Percentiles rank a stretch among this genome's conserved stretches.
phyloP scores from a whole-genome alignment of 75 land plant genomes.

The Cunninghamia lanceolata region DNA sequence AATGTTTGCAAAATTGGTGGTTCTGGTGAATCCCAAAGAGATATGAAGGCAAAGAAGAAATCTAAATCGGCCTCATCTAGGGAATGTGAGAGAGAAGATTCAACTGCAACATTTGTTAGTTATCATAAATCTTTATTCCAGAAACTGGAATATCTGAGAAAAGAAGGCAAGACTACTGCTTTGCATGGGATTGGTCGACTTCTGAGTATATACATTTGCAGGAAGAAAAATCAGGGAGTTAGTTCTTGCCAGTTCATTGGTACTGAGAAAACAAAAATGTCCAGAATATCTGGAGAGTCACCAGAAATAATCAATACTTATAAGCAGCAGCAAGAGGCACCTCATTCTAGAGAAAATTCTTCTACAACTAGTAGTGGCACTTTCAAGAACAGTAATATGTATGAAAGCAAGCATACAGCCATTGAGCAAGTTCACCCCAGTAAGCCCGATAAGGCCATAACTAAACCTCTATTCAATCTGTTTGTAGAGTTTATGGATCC shows the following conservation, averaged over 20 bases:
- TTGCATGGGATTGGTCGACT: conserved; percentile 44
- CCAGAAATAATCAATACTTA: not conserved
- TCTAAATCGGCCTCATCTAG: not conserved
- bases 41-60: conserved; percentile 16
- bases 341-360: not conserved
- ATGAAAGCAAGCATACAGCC: not conserved
- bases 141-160: conserved; percentile 33
- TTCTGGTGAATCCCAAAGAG: conserved; percentile 20
- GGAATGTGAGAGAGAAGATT: not conserved
- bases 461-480: conserved; percentile 47
- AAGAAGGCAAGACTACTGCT: conserved; percentile 28
- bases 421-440: not conserved
- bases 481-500: conserved; percentile 49
- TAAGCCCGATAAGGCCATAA: not conserved
- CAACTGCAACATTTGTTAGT: conserved; percentile 31
- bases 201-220: conserved; percentile 31
- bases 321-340: not conserved
- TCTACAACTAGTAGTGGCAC: not conserved
- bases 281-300: not conserved
- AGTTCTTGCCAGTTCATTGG: conserved; percentile 10
- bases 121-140: conserved; percentile 68
- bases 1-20: conserved; percentile 20
- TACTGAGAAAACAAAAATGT: conserved; percentile 1
- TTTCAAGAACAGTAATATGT: not conserved
- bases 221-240: conserved; percentile 28